Evolutionary conservation across 768 basidiomycete genomes (phyloP), one percentile per base, ranked within the genome.

Genomic region (Lepiota brunneoincarnata): DNA sequence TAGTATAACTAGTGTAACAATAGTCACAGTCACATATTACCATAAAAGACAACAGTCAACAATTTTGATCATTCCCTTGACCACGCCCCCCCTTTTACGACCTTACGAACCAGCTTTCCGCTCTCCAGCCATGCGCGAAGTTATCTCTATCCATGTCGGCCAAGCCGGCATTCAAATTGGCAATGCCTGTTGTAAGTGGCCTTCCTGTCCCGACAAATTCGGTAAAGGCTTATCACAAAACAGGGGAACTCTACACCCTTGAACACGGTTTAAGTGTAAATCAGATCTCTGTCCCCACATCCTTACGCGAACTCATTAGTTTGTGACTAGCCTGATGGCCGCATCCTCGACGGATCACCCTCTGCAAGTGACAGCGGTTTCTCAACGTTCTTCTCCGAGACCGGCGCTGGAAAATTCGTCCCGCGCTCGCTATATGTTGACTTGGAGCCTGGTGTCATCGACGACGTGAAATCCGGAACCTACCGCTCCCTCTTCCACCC

Each of bases 381-480:
- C 77, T 91, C 90, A 45, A 98, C 96, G 41, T 98, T 99, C 83
- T 99, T 98, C 79, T 94, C 92, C 37, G 96, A 91, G 73, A 90
- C 89, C 46, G 89, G 90, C 63, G 84, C 89, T 42, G 94, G 94
- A 59, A 97, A 97, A 78, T 86, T 93, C 71, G 96, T 97, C 43
- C 97, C 97, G 20, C 87, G 96, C 57, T 96, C 95, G 38, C 86
- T 99, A 62, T 98, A 98, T 76, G 86, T 98, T 60, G 93, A 95
- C 71, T 81, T 94, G 61, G 95, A 98, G 72, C 94, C 95, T 41
- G 91, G 93, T 66, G 93, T 86, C 63, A 87, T 98, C 66, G 95
- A 98, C 69, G 93, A 94, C 64, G 92, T 99, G 69, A 91, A 92
- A 73, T 86, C 82, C 39, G 96, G 96, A 62, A 80, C 86, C 38